These are phyloP conservation scores for Hygrophila difformis DNA, from an alignment of 257 asterid species.

Conservation along the genomic window DNA sequence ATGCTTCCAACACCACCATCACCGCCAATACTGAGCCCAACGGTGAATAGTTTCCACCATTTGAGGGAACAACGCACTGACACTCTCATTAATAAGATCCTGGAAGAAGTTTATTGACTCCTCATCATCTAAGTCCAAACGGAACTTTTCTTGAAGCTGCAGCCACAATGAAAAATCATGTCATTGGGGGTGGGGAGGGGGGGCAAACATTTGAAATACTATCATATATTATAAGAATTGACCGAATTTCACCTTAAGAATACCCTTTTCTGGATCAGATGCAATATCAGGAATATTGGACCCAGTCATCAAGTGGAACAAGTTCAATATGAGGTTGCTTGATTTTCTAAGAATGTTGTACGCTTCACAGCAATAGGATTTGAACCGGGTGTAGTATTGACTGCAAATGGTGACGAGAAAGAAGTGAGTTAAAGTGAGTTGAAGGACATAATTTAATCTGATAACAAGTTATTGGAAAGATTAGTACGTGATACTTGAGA, in stretches of 20 bases:
- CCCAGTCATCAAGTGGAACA: slow-evolving; percentile 94
- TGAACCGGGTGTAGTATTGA: slow-evolving; percentile 88
- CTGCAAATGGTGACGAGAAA: slow-evolving; percentile 33
- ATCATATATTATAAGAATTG: background rate
- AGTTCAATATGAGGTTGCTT: slow-evolving; percentile 80
- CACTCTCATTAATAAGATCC: slow-evolving; percentile 94
- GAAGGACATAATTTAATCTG: too few species aligned
- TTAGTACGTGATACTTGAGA: background rate
- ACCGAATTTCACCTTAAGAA: slow-evolving; percentile 56
- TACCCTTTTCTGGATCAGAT: slow-evolving; percentile 98
- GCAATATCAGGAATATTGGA: slow-evolving; percentile 95
- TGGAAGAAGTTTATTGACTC: slow-evolving; percentile 92
- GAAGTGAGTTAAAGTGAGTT: slow-evolving; percentile 1
- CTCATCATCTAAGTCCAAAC: slow-evolving; percentile 88
- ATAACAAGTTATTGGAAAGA: too few species aligned
- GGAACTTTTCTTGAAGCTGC: slow-evolving; percentile 97
- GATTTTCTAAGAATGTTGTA: slow-evolving; percentile 97
- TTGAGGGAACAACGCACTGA: slow-evolving; percentile 92
- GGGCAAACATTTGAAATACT: too few species aligned
- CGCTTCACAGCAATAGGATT: slow-evolving; percentile 97
- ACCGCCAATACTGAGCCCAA: slow-evolving; percentile 99
- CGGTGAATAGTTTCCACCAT: slow-evolving; percentile 98
- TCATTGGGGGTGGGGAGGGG: background rate
- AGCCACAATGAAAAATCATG: slow-evolving; percentile 11
- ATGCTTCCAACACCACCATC: too few species aligned